These are phyloP conservation scores for Oryza rufipogon DNA, from an alignment of 176 grass and related monocot genomes.

Conservation along the genomic window DNA sequence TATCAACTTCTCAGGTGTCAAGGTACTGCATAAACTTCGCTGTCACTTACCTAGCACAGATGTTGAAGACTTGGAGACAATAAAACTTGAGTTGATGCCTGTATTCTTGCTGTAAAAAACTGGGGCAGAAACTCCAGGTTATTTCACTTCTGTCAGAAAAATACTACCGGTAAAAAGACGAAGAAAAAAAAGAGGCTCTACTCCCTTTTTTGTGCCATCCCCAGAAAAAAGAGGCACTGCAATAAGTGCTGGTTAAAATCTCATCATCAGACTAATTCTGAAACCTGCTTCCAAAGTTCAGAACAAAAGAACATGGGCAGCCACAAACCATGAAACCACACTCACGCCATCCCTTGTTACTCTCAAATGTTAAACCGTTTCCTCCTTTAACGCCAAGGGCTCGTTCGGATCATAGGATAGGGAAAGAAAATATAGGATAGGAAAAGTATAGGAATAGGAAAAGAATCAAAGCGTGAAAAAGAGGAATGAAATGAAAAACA, in stretches of 20 bases:
- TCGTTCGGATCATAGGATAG: no score
- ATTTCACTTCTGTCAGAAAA: slow-evolving; percentile 50
- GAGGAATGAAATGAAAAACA: no score
- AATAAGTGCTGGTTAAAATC: not conserved
- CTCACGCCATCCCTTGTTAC: not conserved
- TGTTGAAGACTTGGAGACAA: not conserved
- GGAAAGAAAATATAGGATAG: no score
- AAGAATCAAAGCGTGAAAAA: no score
- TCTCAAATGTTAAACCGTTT: not conserved
- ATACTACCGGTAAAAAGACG: slow-evolving; percentile 11
- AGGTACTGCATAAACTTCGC: not conserved
- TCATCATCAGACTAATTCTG: not conserved
- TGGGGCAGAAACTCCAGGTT: slow-evolving; percentile 7
- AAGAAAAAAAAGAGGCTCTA: not conserved
- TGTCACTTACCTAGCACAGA: slow-evolving; percentile 3
- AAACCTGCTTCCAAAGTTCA: not conserved
- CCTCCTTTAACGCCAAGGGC: not conserved
- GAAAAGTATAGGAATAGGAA: no score
- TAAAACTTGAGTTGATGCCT: not conserved
- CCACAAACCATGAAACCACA: not conserved
- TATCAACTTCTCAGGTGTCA: not conserved
- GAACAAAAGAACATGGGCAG: not conserved
- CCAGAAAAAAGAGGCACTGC: not conserved
- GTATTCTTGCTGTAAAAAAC: slow-evolving; percentile 24
- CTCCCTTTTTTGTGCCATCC: slow-evolving; percentile 12